Conservation (phyloP, 2,329 filamentous ascomycete genomes). For the Tolypocladium paradoxum region DNA sequence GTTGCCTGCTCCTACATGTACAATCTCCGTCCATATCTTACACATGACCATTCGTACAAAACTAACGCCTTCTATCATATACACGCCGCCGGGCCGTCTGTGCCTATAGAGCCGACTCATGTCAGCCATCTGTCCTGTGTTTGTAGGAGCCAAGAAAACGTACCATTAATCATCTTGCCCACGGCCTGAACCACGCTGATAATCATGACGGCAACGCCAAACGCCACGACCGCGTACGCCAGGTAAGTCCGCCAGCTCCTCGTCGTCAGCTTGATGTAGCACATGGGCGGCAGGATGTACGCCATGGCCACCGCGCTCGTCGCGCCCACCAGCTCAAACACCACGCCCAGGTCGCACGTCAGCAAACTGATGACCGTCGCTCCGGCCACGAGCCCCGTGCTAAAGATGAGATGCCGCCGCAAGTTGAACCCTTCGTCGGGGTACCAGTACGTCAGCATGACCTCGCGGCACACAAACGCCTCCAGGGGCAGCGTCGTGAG, state of each 20-base stretch:
- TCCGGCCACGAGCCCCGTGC: conserved; percentile 66
- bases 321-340: conserved; percentile 92
- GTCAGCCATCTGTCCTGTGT: background rate
- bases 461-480: conserved; percentile 93
- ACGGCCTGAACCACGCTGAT: conserved; percentile 69
- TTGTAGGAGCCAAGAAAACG: conserved; percentile 5
- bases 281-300: conserved; percentile 89
- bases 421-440: conserved; percentile 66
- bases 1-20: background rate
- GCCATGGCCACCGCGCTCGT: conserved; percentile 90
- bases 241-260: conserved; percentile 63
- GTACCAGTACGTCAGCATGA: conserved; percentile 80
- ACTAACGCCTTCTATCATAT: background rate
- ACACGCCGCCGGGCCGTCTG: conserved; percentile 6
- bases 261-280: conserved; percentile 86
- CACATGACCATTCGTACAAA: background rate
- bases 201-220: conserved; percentile 70
- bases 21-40: background rate
- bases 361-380: conserved; percentile 70
- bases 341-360: conserved; percentile 86
- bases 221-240: conserved; percentile 61
- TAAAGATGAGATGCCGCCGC: conserved; percentile 77
- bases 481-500: conserved; percentile 92
- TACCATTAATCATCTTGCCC: conserved; percentile 51
- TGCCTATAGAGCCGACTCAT: background rate